Conservation (phyloP, 192 early-diverging fungal genomes). For the Backusella psychrophila region DNA sequence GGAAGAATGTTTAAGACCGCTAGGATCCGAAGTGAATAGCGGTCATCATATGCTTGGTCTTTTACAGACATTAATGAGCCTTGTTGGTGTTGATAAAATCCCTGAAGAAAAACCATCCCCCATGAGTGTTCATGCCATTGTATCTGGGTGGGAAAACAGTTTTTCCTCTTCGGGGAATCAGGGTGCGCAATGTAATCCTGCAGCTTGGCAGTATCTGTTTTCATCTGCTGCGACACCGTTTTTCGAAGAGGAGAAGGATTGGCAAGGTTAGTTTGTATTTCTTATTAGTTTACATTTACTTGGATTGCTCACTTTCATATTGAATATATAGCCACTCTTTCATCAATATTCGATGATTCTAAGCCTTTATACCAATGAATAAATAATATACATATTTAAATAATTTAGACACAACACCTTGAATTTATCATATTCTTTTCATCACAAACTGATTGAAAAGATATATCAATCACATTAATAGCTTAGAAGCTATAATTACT, state of each 20-base stretch:
- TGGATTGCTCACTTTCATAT: neutral
- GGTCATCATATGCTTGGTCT: neutral
- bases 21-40: neutral
- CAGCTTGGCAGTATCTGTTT: conserved; percentile 17
- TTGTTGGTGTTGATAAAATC: conserved; percentile 6
- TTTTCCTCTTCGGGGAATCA: neutral
- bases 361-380: neutral
- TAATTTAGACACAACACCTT: neutral
- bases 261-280: neutral
- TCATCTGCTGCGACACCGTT: conserved; percentile 16
- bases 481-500: no score
- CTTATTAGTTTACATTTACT: neutral
- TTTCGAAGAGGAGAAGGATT: conserved; percentile 7
- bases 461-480: no score
- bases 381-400: neutral
- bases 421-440: neutral
- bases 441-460: no score
- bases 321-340: neutral
- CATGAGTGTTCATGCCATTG: conserved; percentile 11
- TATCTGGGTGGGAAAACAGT: neutral
- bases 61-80: neutral
- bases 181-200: neutral
- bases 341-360: conserved; percentile 4
- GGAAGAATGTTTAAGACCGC: conserved; percentile 24
- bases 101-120: neutral